These are phyloP conservation scores for Hordeum vulgare DNA, from an alignment of 176 grass and related monocot genomes.

Conservation along the genomic window DNA sequence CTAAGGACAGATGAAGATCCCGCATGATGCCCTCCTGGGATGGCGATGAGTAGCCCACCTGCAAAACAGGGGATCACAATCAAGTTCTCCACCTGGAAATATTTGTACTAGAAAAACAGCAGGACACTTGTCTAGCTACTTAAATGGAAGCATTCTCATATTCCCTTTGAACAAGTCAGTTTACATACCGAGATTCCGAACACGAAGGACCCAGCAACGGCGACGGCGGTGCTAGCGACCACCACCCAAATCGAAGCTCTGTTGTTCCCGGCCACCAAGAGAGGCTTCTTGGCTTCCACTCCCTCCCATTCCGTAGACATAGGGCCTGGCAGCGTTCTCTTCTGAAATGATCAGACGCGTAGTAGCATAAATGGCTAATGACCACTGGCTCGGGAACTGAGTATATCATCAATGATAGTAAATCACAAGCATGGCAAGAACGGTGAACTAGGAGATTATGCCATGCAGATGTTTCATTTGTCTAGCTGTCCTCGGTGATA, in stretches of 20 bases:
- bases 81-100: not conserved
- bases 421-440: not conserved
- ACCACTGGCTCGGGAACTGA: not conserved
- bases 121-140: not conserved
- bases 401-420: not conserved
- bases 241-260: slow-evolving; percentile 22
- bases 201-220: slow-evolving; percentile 59
- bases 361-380: not conserved
- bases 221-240: slow-evolving; percentile 44
- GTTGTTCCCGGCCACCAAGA: not conserved
- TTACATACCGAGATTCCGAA: slow-evolving; percentile 48
- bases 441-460: not conserved
- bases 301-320: slow-evolving; percentile 11
- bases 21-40: slow-evolving; percentile 67
- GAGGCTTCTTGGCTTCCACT: slow-evolving; percentile 1
- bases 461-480: not conserved
- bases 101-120: not conserved
- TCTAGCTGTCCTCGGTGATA: not conserved
- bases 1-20: slow-evolving; percentile 63
- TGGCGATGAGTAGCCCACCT: slow-evolving; percentile 91
- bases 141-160: not conserved
- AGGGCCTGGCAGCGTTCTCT: not conserved
- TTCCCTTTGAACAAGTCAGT: not conserved
- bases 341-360: not conserved
- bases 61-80: not conserved